Evolutionary conservation across 345 rosid species (phyloP).

Genomic region (Brassica incana): DNA sequence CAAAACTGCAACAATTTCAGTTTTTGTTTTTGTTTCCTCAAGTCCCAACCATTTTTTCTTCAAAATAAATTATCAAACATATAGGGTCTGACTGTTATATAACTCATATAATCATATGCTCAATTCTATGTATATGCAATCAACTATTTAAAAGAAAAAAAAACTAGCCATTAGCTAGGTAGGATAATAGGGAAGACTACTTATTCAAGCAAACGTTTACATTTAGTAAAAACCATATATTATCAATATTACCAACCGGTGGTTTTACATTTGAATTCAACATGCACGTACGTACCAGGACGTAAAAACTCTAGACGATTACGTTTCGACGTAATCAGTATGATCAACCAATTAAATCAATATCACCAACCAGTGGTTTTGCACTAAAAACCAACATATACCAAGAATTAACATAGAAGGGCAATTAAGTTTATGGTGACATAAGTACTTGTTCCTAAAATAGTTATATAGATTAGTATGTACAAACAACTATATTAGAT

Average conservation of each 20-base stretch:
- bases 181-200: background rate
- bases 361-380: background rate
- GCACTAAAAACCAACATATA: background rate
- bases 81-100: slow-evolving; percentile 42
- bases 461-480: background rate
- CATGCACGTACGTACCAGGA: background rate
- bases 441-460: background rate
- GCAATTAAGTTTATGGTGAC: background rate
- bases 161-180: background rate
- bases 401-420: background rate
- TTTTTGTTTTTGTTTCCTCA: background rate
- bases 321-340: background rate
- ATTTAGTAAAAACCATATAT: background rate
- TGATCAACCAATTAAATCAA: background rate
- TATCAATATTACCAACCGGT: background rate
- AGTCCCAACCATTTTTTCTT: background rate
- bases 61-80: background rate
- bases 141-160: background rate
- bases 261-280: background rate
- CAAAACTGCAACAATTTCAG: background rate
- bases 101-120: slow-evolving; percentile 10
- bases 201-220: background rate
- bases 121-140: background rate
- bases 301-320: background rate
- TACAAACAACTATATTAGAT: background rate